A percentile compares a stretch with the other conserved stretches of the same genome.
These are phyloP conservation scores for Chytriomyces hyalinus DNA, from an alignment of 192 early-diverging fungal species.

Conservation along the genomic window DNA sequence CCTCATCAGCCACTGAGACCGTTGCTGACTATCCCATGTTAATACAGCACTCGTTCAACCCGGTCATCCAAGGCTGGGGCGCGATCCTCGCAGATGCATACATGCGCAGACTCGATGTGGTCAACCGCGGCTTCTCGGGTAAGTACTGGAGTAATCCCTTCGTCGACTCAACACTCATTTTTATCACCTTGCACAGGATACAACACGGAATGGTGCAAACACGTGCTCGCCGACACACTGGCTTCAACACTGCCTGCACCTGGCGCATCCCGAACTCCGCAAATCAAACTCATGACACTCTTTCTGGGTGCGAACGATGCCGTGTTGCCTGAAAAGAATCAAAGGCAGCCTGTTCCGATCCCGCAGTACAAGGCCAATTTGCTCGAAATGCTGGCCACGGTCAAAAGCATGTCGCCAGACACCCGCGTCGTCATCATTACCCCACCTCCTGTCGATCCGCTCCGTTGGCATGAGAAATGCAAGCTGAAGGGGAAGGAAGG, in stretches of 20 bases:
- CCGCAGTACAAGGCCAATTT: slow-evolving; percentile 64
- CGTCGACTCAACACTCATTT: slow-evolving; percentile 4
- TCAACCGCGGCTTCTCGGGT: slow-evolving; percentile 83
- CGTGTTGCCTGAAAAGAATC: slow-evolving; percentile 40
- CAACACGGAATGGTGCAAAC: slow-evolving; percentile 66
- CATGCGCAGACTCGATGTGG: slow-evolving; percentile 72
- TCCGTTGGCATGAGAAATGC: slow-evolving; percentile 19
- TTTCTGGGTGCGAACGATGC: slow-evolving; percentile 89
- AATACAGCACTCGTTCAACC: slow-evolving; percentile 27
- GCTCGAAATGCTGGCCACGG: slow-evolving; percentile 58
- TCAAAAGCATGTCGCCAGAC: slow-evolving; percentile 64
- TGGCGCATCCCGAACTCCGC: slow-evolving; percentile 19
- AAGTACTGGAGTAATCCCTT: background rate
- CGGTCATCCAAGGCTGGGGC: slow-evolving; percentile 51
- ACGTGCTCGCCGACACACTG: slow-evolving; percentile 61
- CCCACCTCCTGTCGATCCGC: slow-evolving; percentile 71
- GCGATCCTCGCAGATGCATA: slow-evolving; percentile 59
- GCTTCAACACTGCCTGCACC: slow-evolving; percentile 36
- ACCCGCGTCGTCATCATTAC: slow-evolving; percentile 72
- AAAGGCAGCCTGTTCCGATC: slow-evolving; percentile 71
- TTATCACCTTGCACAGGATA: slow-evolving; percentile 54
- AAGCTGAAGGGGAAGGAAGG: slow-evolving; percentile 31
- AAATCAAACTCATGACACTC: slow-evolving; percentile 67
- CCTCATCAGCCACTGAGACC: background rate
- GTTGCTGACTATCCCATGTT: background rate